phyloP scores from a whole-genome alignment of 2,329 filamentous ascomycete genomes.

The Colletotrichum spinosum region DNA sequence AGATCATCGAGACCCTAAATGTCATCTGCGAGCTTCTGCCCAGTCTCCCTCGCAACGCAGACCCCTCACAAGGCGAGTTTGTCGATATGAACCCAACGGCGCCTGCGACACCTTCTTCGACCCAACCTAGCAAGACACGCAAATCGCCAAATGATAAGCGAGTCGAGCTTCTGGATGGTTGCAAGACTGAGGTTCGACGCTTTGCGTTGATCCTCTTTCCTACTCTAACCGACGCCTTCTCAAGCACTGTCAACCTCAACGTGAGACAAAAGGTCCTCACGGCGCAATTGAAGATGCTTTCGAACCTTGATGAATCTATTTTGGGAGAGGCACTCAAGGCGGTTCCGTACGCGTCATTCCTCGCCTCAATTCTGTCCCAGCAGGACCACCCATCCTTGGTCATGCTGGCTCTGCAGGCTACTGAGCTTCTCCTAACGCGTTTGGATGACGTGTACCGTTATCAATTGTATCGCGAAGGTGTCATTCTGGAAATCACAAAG shows the following conservation, averaged over 20 bases:
- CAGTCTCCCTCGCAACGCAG: conserved; percentile 70
- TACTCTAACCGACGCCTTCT: conserved; percentile 95
- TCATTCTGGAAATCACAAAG: conserved; percentile 90
- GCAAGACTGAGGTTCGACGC: conserved; percentile 86
- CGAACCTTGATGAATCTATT: conserved; percentile 88
- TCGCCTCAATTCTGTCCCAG: conserved; percentile 94
- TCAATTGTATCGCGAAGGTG: conserved; percentile 96
- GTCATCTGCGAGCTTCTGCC: conserved; percentile 96
- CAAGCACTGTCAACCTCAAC: conserved; percentile 94
- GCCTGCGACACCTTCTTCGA: conserved; percentile 54
- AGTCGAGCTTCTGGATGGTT: conserved; percentile 83
- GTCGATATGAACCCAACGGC: conserved; percentile 57
- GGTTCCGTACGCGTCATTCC: conserved; percentile 94
- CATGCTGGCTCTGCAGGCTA: conserved; percentile 87
- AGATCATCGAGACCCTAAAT: conserved; percentile 96
- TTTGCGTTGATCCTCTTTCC: conserved; percentile 95
- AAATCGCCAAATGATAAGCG: conserved; percentile 82
- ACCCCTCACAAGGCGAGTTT: conserved; percentile 55
- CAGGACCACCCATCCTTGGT: conserved; percentile 92
- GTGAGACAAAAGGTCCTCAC: conserved; percentile 95
- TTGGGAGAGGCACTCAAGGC: conserved; percentile 86
- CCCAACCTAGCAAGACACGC: conserved; percentile 51
- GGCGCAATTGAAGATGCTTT: conserved; percentile 98
- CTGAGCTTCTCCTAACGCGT: conserved; percentile 86
- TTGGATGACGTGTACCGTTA: conserved; percentile 91